These are phyloP conservation scores for Globisporangium ultimum DNA, from an alignment of 352 stramenopile species.

Conservation along the genomic window DNA sequence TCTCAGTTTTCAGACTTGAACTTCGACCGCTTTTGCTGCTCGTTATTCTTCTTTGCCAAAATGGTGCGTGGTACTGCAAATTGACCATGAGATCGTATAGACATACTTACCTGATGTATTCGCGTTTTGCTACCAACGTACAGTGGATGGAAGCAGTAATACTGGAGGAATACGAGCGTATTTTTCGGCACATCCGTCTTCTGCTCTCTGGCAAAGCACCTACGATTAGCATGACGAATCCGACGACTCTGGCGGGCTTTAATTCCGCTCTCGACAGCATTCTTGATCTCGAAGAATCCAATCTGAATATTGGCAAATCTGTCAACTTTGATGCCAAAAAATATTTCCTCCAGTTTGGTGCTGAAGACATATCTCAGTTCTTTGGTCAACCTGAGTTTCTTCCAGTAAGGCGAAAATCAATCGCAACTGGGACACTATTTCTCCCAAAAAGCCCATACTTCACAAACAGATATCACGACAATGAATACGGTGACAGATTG, in stretches of 20 bases:
- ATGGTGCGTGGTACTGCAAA: constrained; percentile 26
- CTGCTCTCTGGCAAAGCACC: constrained; percentile 17
- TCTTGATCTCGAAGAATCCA: constrained; percentile 25
- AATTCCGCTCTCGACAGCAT: constrained; percentile 27
- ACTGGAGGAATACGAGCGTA: constrained; percentile 30
- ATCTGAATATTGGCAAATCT: constrained; percentile 38
- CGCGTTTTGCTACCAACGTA: neutral
- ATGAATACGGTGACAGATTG: constrained; percentile 6
- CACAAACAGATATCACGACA: constrained; percentile 12
- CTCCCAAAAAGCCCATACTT: constrained; percentile 1
- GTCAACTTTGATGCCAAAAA: constrained; percentile 32
- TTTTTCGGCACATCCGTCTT: constrained; percentile 29
- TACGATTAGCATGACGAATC: constrained; percentile 19
- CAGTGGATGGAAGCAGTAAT: constrained; percentile 41
- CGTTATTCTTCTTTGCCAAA: constrained; percentile 55
- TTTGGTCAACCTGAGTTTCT: neutral
- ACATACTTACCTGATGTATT: neutral
- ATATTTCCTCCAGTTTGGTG: constrained; percentile 31
- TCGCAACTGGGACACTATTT: neutral
- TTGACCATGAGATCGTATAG: too few species aligned
- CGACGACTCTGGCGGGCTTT: constrained; percentile 36
- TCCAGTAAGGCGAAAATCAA: neutral
- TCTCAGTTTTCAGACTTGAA: constrained; percentile 30
- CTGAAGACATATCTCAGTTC: constrained; percentile 1
- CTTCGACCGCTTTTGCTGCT: constrained; percentile 55